Evolutionary conservation across 352 stramenopile species (phyloP).

Genomic region (Pythium brassicae): DNA sequence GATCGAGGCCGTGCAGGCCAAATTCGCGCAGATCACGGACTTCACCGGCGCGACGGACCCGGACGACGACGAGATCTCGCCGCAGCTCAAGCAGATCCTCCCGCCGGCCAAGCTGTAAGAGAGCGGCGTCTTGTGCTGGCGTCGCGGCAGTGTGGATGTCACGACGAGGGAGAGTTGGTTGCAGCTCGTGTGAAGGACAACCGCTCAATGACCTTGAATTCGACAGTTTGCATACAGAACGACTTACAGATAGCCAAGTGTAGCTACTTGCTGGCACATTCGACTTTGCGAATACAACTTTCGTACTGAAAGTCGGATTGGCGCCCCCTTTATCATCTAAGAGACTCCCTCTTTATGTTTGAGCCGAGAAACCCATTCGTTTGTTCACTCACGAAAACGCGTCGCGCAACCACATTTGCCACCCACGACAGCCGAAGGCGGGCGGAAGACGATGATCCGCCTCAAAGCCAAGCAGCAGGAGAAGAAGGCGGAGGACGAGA

Average conservation of each 20-base stretch:
- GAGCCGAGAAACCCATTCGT: neutral
- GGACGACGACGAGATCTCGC: constrained; percentile 68
- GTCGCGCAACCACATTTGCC: neutral
- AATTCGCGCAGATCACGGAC: constrained; percentile 75
- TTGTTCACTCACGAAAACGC: neutral
- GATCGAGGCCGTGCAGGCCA: constrained; percentile 68
- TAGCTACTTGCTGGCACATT: neutral
- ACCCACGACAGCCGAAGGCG: neutral
- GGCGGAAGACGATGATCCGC: constrained; percentile 51
- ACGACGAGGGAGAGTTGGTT: no score
- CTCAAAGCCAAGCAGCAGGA: constrained; percentile 84
- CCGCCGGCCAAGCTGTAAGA: constrained; percentile 59
- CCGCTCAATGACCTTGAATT: no score
- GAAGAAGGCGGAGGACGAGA: constrained; percentile 79
- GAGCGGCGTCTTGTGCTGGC: neutral
- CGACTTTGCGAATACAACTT: neutral
- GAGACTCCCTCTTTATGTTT: no score
- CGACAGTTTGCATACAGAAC: no score
- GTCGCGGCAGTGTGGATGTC: neutral
- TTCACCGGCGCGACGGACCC: constrained; percentile 73
- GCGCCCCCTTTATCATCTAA: no score
- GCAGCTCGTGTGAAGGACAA: no score
- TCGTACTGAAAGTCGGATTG: no score
- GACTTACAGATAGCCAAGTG: no score
- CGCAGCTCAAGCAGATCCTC: constrained; percentile 81